phyloP scores from a whole-genome alignment of 1,139 yeast genomes.

The Candida labiduridarum region DNA sequence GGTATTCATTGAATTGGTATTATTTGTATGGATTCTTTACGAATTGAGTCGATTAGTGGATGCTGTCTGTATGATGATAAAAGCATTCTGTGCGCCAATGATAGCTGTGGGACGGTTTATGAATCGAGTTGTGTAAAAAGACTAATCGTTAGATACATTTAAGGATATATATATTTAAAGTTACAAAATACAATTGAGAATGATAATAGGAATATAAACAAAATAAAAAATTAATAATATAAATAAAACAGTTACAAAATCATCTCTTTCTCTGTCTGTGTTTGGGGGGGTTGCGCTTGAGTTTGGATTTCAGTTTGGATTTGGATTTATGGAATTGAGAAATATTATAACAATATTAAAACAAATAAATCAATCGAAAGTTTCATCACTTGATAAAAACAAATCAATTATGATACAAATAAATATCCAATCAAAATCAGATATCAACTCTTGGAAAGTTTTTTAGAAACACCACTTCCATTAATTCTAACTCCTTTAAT shows the following conservation, averaged over 20 bases:
- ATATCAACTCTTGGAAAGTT: constrained; percentile 2
- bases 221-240: not conserved
- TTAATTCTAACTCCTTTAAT: constrained; percentile 49
- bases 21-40: constrained; percentile 47
- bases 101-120: constrained; percentile 49
- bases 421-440: not conserved
- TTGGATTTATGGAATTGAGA: not conserved
- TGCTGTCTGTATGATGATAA: constrained; percentile 50
- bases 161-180: constrained; percentile 7
- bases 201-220: not conserved
- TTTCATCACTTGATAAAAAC: not conserved
- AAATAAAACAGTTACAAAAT: not conserved
- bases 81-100: constrained; percentile 52
- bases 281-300: too few species aligned
- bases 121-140: constrained; percentile 38
- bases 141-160: not conserved
- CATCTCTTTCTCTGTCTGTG: not conserved
- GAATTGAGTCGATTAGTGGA: constrained; percentile 47
- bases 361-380: not conserved
- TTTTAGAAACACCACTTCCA: constrained; percentile 27
- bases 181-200: not conserved
- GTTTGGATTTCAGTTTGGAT: too few species aligned
- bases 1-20: constrained; percentile 38
- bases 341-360: not conserved
- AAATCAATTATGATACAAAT: constrained; percentile 1